Percentiles rank a stretch among this genome's conserved stretches.
Evolutionary conservation across 2,329 filamentous ascomycete species (phyloP).

Genomic region (Diaporthe vaccinii): DNA sequence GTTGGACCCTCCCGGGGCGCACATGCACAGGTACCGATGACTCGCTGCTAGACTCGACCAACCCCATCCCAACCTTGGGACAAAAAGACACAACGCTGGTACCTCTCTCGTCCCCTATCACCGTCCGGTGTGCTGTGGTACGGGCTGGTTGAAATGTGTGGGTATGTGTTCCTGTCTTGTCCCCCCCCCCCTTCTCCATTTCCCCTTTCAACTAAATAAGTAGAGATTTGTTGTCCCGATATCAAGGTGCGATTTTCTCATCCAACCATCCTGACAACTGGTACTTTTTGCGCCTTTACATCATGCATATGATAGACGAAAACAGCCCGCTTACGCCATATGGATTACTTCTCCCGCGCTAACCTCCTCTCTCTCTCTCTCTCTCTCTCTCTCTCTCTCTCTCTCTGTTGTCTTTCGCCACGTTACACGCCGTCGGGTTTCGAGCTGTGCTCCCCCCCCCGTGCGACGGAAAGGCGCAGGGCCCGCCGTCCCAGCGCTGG

Average conservation of each 20-base stretch:
- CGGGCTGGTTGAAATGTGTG: neutral
- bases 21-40: conserved; percentile 33
- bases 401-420: conserved; percentile 4
- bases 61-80: conserved; percentile 6
- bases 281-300: no score
- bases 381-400: neutral
- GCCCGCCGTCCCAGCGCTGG: conserved; percentile 18
- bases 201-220: neutral
- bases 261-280: neutral
- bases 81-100: conserved; percentile 12
- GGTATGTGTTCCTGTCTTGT: neutral
- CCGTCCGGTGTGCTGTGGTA: neutral
- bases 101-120: neutral
- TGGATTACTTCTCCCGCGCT: no score
- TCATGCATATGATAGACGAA: neutral
- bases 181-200: neutral
- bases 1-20: neutral
- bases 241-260: neutral
- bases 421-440: conserved; percentile 39
- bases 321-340: no score
- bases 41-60: conserved; percentile 35
- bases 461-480: conserved; percentile 34
- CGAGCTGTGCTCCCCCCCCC: conserved; percentile 27
- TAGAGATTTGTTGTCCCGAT: neutral
- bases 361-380: no score